Evolutionary conservation across 1,284 basidiomycete genomes (phyloP), one percentile per base, ranked within the genome.

Genomic region (Peniophora sp.): DNA sequence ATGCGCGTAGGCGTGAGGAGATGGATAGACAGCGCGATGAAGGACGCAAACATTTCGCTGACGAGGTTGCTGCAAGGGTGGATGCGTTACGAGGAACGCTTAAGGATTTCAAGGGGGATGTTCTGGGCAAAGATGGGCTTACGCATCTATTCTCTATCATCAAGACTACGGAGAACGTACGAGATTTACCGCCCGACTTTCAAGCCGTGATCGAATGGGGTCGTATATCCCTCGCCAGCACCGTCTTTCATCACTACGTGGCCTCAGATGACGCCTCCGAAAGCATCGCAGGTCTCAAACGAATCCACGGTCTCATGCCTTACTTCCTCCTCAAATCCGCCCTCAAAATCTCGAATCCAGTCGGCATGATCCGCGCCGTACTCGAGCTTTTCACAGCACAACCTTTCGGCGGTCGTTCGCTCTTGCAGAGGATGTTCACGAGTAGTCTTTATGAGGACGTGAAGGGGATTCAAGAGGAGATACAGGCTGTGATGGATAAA

Each of bases 371-470:
- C 59, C 80, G 96, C 57, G 80, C 72, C 51, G 78, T 97, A 2
- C 75, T 99, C 51, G 97, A 99, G 62, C 78, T 99, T 36, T 99
- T 99, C 73, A 78, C 98, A n/a, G 97, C 96, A 1, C 87, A 95
- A 61, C 97, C 97, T 1, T 99, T 99, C 64, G 96, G 96, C 8
- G 92, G 93, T 3, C 83, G 83, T 56, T 95, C 91, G 65, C 74
- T 99, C 24, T 72, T 97, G 14, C 95, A 97, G 65, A 74, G 92
- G 51, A 97, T 99, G 93, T 97, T 97, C 68, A 92, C 92, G 0
- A 88, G 88, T 53, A 92, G 89, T 0, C 69, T 99, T 45, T 80
- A 85, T 16, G 96, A 98, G 64, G 96, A 98, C 64, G 88, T 92
- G 36, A 85, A 81, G 53, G 78, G 81, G 3, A 69, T 99, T 17